Percentiles rank a stretch among this genome's conserved stretches.
phyloP scores from a whole-genome alignment of 257 asterid genomes.

The Cinchona pubescens region DNA sequence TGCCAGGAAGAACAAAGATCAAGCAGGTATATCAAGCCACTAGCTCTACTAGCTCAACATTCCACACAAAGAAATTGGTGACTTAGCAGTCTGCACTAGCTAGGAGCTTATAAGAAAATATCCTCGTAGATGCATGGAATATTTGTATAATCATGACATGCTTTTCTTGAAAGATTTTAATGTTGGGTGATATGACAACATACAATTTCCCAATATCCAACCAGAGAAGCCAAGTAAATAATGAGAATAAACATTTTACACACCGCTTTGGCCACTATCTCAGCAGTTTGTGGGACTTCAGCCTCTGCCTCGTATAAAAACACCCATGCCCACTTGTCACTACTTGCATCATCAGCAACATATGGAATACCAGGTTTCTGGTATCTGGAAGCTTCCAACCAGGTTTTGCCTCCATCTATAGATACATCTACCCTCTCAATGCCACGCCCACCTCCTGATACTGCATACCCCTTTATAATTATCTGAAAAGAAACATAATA shows the following conservation, averaged over 20 bases:
- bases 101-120: neutral
- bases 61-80: neutral
- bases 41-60: neutral
- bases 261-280: slow-evolving; percentile 93
- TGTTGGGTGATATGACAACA: neutral
- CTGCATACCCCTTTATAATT: slow-evolving; percentile 83
- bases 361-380: slow-evolving; percentile 71
- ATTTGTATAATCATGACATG: neutral
- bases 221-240: neutral
- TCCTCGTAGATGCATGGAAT: neutral
- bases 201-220: neutral
- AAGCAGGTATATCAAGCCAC: neutral
- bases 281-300: slow-evolving; percentile 52
- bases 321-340: slow-evolving; percentile 99
- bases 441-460: slow-evolving; percentile 96
- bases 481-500: slow-evolving; percentile 42
- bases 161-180: neutral
- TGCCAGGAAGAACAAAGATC: neutral
- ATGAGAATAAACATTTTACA: slow-evolving; percentile 21
- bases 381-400: slow-evolving; percentile 81
- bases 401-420: slow-evolving; percentile 80
- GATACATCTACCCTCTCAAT: slow-evolving; percentile 92
- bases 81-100: neutral
- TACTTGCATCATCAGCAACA: slow-evolving; percentile 49
- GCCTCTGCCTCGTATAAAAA: slow-evolving; percentile 85